Evolutionary conservation across 495 filamentous ascomycete species (phyloP).

Genomic region (Tuber calosporum): DNA sequence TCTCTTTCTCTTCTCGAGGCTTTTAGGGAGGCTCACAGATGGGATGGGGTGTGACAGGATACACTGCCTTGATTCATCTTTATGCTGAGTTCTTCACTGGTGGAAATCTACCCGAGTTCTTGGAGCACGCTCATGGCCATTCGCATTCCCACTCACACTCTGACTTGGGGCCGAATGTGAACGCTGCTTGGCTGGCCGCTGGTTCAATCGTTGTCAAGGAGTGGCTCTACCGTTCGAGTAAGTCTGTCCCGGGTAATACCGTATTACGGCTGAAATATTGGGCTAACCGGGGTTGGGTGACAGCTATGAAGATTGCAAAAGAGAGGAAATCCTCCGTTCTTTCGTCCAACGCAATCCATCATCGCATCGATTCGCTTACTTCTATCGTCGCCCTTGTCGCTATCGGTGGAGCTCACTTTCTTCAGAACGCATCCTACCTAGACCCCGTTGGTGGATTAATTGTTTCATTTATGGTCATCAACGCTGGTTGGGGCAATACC

Average conservation of each 20-base stretch:
- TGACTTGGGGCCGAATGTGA: conserved; percentile 66
- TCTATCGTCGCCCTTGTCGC: conserved; percentile 83
- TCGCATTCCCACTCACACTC: conserved; percentile 51
- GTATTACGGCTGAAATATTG: background rate
- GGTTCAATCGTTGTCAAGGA: conserved; percentile 89
- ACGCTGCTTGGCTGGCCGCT: conserved; percentile 91
- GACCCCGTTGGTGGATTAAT: conserved; percentile 91
- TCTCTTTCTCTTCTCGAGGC: background rate
- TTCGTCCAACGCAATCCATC: conserved; percentile 93
- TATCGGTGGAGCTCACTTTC: conserved; percentile 80
- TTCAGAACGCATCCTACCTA: conserved; percentile 76
- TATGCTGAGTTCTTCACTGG: conserved; percentile 76
- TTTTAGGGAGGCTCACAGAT: background rate
- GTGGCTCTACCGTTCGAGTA: conserved; percentile 94
- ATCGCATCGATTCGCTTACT: conserved; percentile 90
- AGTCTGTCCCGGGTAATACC: conserved; percentile 42
- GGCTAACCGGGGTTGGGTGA: background rate
- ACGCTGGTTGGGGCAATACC: conserved; percentile 82
- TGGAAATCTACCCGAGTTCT: conserved; percentile 51
- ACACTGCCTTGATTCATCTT: conserved; percentile 46
- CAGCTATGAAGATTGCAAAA: conserved; percentile 93
- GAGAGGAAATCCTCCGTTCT: conserved; percentile 91
- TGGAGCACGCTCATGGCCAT: conserved; percentile 58
- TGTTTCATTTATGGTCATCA: conserved; percentile 87
- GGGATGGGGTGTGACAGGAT: conserved; percentile 21